Conservation (phyloP, 495 filamentous ascomycete genomes). For the Penicillium arizonense region DNA sequence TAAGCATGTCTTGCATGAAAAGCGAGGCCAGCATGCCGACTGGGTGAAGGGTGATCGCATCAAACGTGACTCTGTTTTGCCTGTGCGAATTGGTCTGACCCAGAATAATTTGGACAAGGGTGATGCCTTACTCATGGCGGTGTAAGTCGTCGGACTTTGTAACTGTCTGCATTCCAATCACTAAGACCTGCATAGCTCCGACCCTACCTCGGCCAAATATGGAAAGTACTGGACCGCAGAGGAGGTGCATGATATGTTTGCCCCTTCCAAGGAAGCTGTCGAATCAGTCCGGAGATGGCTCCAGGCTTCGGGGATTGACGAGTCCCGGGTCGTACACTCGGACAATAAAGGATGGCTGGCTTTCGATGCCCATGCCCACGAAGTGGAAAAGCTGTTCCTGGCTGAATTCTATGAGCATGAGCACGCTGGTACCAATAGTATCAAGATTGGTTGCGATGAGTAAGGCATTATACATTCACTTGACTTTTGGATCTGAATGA, state of each 20-base stretch:
- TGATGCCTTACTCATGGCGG: constrained; percentile 26
- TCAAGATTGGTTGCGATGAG: constrained; percentile 49
- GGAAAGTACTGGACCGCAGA: constrained; percentile 60
- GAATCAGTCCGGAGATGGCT: constrained; percentile 47
- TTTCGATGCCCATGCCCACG: constrained; percentile 54
- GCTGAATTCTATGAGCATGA: constrained; percentile 60
- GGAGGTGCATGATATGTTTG: constrained; percentile 54
- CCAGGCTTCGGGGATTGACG: constrained; percentile 45
- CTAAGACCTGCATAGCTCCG: constrained; percentile 51
- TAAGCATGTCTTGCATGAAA: constrained; percentile 43
- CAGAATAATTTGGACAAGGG: constrained; percentile 31
- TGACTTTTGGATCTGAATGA: background rate
- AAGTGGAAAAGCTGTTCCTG: constrained; percentile 56
- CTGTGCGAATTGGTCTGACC: constrained; percentile 29
- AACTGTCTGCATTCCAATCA: constrained; percentile 19
- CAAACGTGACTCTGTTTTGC: constrained; percentile 24
- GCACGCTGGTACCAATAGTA: constrained; percentile 39
- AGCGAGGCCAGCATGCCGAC: constrained; percentile 26
- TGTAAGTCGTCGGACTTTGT: constrained; percentile 13
- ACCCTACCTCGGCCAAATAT: constrained; percentile 58
- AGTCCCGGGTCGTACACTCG: constrained; percentile 45
- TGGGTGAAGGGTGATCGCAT: constrained; percentile 35
- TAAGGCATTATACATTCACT: constrained; percentile 12
- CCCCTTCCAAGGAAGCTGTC: constrained; percentile 48
- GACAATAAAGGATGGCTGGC: constrained; percentile 55